Evolutionary conservation across 345 rosid species (phyloP).

Genomic region (Melastoma malabathricum): DNA sequence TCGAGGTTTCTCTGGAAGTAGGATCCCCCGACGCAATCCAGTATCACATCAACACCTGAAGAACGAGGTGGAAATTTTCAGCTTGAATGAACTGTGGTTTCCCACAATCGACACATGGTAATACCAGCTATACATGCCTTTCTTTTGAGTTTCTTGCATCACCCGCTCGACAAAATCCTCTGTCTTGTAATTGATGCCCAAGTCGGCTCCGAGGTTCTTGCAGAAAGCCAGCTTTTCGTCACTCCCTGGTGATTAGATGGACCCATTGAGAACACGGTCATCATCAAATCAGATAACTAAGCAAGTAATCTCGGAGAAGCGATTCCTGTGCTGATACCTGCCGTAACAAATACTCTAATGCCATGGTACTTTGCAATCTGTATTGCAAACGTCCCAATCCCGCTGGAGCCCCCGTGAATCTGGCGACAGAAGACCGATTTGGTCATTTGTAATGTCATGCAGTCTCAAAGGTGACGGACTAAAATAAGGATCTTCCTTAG

Average conservation of each 20-base stretch:
- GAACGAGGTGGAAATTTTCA: not conserved
- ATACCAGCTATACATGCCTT: conserved; percentile 24
- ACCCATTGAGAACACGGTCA: not conserved
- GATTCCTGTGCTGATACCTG: conserved; percentile 30
- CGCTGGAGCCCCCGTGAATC: conserved; percentile 95
- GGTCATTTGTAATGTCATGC: no score
- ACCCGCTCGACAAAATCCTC: conserved; percentile 75
- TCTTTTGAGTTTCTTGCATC: conserved; percentile 67
- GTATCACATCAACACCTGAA: conserved; percentile 66
- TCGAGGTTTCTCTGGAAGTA: conserved; percentile 65
- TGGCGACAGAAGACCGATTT: not conserved
- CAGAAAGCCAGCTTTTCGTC: conserved; percentile 70
- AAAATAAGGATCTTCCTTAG: no score
- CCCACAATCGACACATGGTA: not conserved
- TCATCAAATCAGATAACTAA: not conserved
- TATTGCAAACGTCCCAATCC: conserved; percentile 77
- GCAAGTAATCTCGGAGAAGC: not conserved
- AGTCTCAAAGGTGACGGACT: no score
- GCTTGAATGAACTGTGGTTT: not conserved
- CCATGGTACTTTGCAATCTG: conserved; percentile 68
- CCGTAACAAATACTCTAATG: conserved; percentile 60
- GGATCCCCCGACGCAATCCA: conserved; percentile 74
- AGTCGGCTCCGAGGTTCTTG: conserved; percentile 82
- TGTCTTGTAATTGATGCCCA: conserved; percentile 77
- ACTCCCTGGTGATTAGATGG: conserved; percentile 26